Evolutionary conservation across 306 rosid genomes (phyloP), one percentile per base, ranked within the genome.

Genomic region (Lotus japonicus): DNA sequence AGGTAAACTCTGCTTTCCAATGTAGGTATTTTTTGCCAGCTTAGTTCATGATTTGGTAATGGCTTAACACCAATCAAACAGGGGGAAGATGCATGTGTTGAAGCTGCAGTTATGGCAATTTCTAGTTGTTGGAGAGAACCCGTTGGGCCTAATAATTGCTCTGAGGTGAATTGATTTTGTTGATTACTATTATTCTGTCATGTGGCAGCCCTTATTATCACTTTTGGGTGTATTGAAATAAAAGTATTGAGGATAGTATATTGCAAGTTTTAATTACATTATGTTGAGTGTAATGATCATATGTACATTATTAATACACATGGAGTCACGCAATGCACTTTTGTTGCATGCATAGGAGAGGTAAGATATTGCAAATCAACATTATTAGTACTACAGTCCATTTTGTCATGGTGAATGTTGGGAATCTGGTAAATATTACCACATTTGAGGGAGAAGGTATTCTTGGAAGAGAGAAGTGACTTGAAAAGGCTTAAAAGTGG

Each of bases 21-120:
- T 45, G 17, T 64, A 58, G 14, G 16, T 45, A 19, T 21, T 11
- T 41, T 63, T 50, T 13, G 4, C 59, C 48, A 11, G 23, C 50
- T 15, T 57, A 12, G 48, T 41, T 64, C 12, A 68, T 35, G 63
- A 33, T 21, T 44, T 63, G 43, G 43, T 56, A 15, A 66, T 39
- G 67, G 63, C 68, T 44, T 60, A 26, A 21, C 26, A 21, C 26
- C 26, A 21, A 46, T 75, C 12, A 82, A 77, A 75, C 80, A 94
- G 98, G 98, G 98, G 35, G 98, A 94, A 79, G 98, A 94, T 79
- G 80, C 89, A 55, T 90, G 97, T 6, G 85, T 94, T 73, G 98
- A 90, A 86, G 82, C 98, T 51, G 98, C 97, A 7, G 95, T 92
- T 36, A 72, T 77, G 81, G 97, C 98, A 66, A 94, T 94, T 57